These are phyloP conservation scores for Aspergillus sp. DNA, from an alignment of 2,329 filamentous ascomycete species.

Conservation along the genomic window DNA sequence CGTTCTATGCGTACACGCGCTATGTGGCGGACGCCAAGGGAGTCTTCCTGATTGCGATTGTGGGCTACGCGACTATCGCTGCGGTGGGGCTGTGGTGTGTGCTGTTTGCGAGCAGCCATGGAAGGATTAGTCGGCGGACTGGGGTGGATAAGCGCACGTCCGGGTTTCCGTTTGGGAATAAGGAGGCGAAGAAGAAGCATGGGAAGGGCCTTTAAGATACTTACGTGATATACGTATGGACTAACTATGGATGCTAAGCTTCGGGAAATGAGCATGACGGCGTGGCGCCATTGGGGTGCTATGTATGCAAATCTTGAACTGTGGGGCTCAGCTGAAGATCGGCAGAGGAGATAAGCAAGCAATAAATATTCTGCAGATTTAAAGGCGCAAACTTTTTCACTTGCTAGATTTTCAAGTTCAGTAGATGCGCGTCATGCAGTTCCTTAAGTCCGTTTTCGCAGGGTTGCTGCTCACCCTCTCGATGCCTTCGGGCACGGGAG, in stretches of 20 bases:
- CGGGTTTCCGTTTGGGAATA: constrained; percentile 66
- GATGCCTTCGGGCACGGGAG: constrained; percentile 6
- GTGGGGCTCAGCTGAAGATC: background rate
- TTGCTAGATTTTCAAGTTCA: background rate
- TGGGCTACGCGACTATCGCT: constrained; percentile 58
- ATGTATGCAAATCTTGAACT: background rate
- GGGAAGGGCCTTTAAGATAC: constrained; percentile 26
- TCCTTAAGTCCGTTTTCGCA: constrained; percentile 15
- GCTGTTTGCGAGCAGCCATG: constrained; percentile 57
- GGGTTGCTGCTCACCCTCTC: constrained; percentile 18
- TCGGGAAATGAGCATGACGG: background rate
- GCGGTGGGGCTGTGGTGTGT: constrained; percentile 65
- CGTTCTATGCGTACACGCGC: constrained; percentile 68
- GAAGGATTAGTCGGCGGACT: constrained; percentile 61
- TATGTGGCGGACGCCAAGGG: constrained; percentile 58
- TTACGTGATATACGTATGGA: background rate
- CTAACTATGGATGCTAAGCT: background rate
- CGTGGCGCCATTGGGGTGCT: background rate
- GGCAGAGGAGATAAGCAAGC: background rate
- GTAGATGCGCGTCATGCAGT: constrained; percentile 11
- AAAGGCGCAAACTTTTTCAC: background rate
- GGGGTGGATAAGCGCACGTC: constrained; percentile 67
- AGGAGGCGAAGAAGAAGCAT: constrained; percentile 55
- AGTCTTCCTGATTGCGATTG: constrained; percentile 61
- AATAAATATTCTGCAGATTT: background rate